Evolutionary conservation across 495 filamentous ascomycete species (phyloP), one percentile per base, ranked within the genome.

Genomic region (Beverwykella pulmonaria): DNA sequence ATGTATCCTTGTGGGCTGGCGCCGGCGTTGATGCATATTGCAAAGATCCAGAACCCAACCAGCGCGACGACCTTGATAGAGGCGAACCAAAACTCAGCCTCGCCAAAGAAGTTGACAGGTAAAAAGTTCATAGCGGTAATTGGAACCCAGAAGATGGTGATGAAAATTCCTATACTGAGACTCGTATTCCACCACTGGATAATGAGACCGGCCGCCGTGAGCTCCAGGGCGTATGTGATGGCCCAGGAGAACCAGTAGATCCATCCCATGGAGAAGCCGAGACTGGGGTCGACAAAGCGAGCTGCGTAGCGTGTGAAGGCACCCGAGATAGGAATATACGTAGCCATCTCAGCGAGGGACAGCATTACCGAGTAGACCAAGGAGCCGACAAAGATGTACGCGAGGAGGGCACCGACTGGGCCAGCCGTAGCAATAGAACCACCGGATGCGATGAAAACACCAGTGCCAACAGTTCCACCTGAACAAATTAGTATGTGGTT

Each of bases 281-380:
- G 69, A 62, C 64, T 68, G 10, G 64, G 69, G 48, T 71, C 69
- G 25, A 67, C 65, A 27, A 71, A 71, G 12, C 69, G 69, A 34
- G 64, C 53, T 1, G 69, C 69, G 27, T 71, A 70, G 46, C 58
- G 65, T 44, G 84, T 78, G 68, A 84, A 86, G 15, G 76, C 82
- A 59, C 69, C 65, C 12, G 69, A 39, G 19, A 71, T 64, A n/a
- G 70, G 70, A n/a, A 70, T 27, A 49, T 57, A 70, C 1, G 70
- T 73, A 14, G 70, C 20, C 63, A 73, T 70, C 29, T 73, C 70
- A 23, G 44, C 48, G 23, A 73, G 67, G 1, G 70, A 69, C 1
- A 67, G 30, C 67, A 70, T 73, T 48, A 73, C 67, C 17, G 63
- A 54, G 56, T 70, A 70, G 15, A 73, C 70, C 5, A 73, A 46